Base-by-base conservation (phyloP, 1,284 basidiomycete genomes). In the Xerocomus nothofagi region DNA sequence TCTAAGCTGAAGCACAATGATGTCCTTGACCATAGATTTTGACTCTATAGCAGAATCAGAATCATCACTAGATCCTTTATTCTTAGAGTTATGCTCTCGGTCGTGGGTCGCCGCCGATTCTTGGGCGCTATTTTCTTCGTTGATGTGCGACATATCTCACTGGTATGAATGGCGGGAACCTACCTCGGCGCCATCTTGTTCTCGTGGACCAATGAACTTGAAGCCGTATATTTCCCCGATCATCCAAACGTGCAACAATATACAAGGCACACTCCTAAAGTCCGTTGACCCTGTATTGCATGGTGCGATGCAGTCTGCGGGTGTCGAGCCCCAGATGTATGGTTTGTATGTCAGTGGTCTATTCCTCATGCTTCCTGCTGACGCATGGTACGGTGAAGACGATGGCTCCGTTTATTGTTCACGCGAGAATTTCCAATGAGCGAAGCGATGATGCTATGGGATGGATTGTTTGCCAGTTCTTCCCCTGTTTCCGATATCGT, bases 311-410 rank as follows among this genome's bases (percentile, higher is more conserved):
- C 84, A 91, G 57, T 79, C 76, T 27, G 79, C 84, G 30, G 88
- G 88, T 3, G 86, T 97, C 38, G 94, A 98, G 67, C 91, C 93
- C 6, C 94, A 97, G 67, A 88, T 97, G 39, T 98, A 93, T 72
- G 92, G 91, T 49, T 93, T 97, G 88, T 93, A 69, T 66, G 42
- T 55, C 39, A 23, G 42, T 48, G 27, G 24, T 53, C 44, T 21
- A n/a, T 38, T 47, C 44, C 47, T 6, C 21, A 30, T 39, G 44
- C 42, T 34, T 33, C 43, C 52, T 29, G 52, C 57, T 53, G 44
- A 59, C 44, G 39, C 39, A 47, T 40, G 51, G 14, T 44, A 10
- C 8, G 17, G 53, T 44, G 17, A 59, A 93, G 91, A 57, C 92
- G 94, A 24, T 97, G 93, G 93, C 72, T 97, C 9, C 79, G 95